Conservation (phyloP, 257 asterid species). For the Solanum chilense region DNA sequence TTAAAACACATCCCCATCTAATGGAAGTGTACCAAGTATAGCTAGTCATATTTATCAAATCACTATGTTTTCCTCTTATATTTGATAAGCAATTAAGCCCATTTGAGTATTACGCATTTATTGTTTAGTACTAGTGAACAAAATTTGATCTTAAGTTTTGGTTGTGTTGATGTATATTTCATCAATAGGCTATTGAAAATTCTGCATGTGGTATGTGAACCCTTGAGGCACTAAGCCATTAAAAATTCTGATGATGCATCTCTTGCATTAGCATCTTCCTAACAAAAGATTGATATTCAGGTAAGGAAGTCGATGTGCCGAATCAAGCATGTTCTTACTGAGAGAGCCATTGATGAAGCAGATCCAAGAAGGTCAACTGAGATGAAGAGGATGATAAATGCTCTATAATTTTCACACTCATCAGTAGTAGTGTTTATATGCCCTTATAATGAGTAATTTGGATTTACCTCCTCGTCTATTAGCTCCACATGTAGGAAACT, state of each 20-base stretch:
- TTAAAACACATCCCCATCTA: not conserved
- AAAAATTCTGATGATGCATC: not conserved
- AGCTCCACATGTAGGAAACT: not conserved
- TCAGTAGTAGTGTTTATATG: not conserved
- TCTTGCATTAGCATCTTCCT: not conserved
- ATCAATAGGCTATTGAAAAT: not conserved
- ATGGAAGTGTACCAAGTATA: not conserved
- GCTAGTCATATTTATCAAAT: not conserved
- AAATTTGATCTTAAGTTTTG: not conserved
- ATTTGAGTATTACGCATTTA: not conserved
- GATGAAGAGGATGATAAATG: conserved; percentile 89
- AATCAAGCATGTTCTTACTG: conserved; percentile 84
- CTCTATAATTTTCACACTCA: conserved; percentile 20
- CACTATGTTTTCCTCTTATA: not conserved
- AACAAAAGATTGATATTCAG: conserved; percentile 27
- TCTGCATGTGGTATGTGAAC: not conserved
- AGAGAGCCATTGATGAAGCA: conserved; percentile 90
- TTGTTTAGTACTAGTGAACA: not conserved
- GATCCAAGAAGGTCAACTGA: conserved; percentile 86
- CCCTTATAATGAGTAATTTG: not conserved
- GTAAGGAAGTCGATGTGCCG: conserved; percentile 91
- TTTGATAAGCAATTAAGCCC: not conserved
- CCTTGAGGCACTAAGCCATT: not conserved
- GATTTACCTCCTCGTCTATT: not conserved
- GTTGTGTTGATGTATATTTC: not conserved